Evolutionary conservation across 305 asterid genomes (phyloP), one percentile per base, ranked within the genome.

Genomic region (Fraxinus platypoda): DNA sequence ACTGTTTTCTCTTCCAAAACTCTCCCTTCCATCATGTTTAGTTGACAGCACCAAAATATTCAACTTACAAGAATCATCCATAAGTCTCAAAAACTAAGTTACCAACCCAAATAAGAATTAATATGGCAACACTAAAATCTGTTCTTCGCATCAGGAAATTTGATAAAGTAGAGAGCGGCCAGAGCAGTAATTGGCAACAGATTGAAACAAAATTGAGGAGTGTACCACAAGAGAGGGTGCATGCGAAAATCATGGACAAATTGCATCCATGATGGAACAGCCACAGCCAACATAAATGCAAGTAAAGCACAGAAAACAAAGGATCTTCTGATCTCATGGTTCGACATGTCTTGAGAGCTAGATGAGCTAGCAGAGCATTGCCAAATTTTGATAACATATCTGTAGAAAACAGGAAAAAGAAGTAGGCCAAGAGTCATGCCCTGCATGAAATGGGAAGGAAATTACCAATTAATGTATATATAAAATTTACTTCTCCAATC

Each of bases 221-320:
- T 62, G 57, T 94, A 96, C 98, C 98, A 96, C 83, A 91, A 81
- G 33, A 90, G 85, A 17, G 99, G 99, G 83, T 96, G 97, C 83
- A 84, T 68, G 30, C 83, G 88, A 86, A 94, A 94, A 79, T 88
- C 86, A 78, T 92, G 95, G 85, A 94, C 96, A 81, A 91, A 89
- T 85, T 90, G 97, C 95, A 96, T 91, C 99, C 99, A 96, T 76
- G 93, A 92, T 3, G 99, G 98, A 79, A 91, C 89, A 80, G 84
- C 89, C 88, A 87, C 76, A 66, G 89, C 74, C 90, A 93, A 82
- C 84, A 89, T 75, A 81, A 87, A 49, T 41, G 84, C 76, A 59
- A 93, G 92, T 46, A 88, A 86, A 41, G 85, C 86, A 87, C 83
- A 91, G 90, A 96, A 96, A 57, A 92, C 77, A 75, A 86, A 74